Evolutionary conservation across 2,329 filamentous ascomycete genomes (phyloP), one percentile per base, ranked within the genome.

Genomic region (Sclerotinia subarctica): DNA sequence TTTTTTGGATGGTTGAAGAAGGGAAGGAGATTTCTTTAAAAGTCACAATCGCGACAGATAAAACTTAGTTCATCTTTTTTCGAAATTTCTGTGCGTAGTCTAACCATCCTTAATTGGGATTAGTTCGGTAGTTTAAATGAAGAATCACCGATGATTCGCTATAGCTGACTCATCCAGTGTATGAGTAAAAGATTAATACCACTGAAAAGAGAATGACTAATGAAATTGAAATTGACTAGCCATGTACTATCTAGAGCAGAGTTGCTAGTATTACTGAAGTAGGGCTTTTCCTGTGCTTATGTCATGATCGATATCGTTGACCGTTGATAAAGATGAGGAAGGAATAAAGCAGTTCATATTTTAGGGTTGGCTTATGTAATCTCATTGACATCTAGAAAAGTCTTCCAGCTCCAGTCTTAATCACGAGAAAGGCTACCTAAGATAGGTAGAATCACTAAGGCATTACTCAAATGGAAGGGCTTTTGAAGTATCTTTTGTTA

Each of bases 1-100:
- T 67, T 52, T 32, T 69, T 64, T 65, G 67, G 66, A 70, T 69
- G 66, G 59, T 69, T 58, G 69, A 52, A 64, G 68, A 62, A 68
- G 68, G 35, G 57, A 35, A 44, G 58, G 56, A 67, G 46, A 60
- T 44, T 49, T 60, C 54, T 70, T 42, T 70, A 71, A 65, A 54
- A 54, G 64, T 66, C 38, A 64, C 42, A 69, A 63, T 68, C 67
- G 69, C 68, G 68, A 71, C 67, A 67, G 63, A 68, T 66, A 66
- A 63, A 67, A 57, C 8, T 21, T 38, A 60, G 38, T 42, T 42
- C 15, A 60, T 66, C 64, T 53, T 66, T 63, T 57, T 67, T 68
- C 65, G 35, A 69, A 69, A 69, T 71, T 71, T 70, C 64, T 68
- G 67, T 52, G 66, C 32, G 66, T 38, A 56, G 21, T 11, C 15